Conservation (phyloP, 768 basidiomycete species). For the Goffeauzyma gilvescens region DNA sequence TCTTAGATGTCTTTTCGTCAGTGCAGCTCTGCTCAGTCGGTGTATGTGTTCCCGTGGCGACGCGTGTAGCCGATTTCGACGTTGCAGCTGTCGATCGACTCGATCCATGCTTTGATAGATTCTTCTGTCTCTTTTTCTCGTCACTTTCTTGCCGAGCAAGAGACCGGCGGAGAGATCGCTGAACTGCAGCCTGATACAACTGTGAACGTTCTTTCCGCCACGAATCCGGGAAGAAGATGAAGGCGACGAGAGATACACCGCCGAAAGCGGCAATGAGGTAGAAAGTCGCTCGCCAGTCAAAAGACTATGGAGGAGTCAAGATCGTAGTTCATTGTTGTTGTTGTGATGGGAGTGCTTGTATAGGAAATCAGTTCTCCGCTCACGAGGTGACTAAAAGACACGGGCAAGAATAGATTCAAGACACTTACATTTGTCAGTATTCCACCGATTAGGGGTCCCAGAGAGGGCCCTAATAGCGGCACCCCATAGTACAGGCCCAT, state of each 20-base stretch:
- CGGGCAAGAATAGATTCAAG: constrained; percentile 28
- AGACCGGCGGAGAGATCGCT: constrained; percentile 31
- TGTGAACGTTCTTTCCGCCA: constrained; percentile 66
- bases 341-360: no score
- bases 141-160: constrained; percentile 16
- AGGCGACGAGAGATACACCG: constrained; percentile 40
- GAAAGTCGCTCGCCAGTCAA: constrained; percentile 63
- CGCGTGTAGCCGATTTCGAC: no score
- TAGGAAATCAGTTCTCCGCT: no score
- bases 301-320: constrained; percentile 45
- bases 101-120: no score
- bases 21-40: no score
- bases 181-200: constrained; percentile 52
- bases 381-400: background rate
- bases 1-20: no score
- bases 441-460: constrained; percentile 24
- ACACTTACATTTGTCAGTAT: constrained; percentile 17
- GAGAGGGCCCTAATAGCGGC: constrained; percentile 45
- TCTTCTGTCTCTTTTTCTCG: constrained; percentile 17
- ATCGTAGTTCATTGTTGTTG: no score
- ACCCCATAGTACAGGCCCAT: constrained; percentile 68
- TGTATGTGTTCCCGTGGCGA: no score
- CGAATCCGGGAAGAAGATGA: constrained; percentile 59
- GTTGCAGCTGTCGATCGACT: no score
- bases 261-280: constrained; percentile 59